A percentile compares a stretch with the other conserved stretches of the same genome.
These are phyloP conservation scores for Dictyostelium purpureum DNA, from an alignment of 78 protist species.

Conservation along the genomic window DNA sequence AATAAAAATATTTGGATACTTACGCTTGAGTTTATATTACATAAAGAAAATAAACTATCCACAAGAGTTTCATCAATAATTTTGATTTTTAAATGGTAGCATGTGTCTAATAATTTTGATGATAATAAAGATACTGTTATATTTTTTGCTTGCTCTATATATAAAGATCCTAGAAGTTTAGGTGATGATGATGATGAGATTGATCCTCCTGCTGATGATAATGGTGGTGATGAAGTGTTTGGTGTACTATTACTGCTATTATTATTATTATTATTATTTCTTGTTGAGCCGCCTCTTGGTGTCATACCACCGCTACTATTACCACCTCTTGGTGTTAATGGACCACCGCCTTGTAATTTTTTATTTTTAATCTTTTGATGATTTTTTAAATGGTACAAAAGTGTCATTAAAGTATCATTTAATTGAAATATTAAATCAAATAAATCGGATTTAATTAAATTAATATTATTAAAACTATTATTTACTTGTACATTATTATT, in stretches of 20 bases:
- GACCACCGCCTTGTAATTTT: slow-evolving; percentile 1
- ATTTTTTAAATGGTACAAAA: slow-evolving; percentile 51
- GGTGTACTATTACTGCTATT: not conserved
- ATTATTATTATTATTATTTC: not conserved
- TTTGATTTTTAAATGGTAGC: not conserved
- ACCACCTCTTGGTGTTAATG: not conserved
- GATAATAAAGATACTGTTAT: slow-evolving; percentile 3
- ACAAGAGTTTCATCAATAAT: not conserved
- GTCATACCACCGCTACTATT: not conserved
- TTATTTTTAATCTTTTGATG: slow-evolving; percentile 35
- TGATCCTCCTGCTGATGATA: no score
- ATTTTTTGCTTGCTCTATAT: slow-evolving; percentile 48
- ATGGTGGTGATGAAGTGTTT: not conserved
- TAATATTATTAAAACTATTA: not conserved
- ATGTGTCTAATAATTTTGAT: slow-evolving; percentile 16
- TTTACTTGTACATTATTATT: not conserved
- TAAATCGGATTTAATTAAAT: not conserved
- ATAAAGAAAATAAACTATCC: not conserved
- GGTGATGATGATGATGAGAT: not conserved
- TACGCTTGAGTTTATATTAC: not conserved
- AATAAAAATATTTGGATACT: not conserved
- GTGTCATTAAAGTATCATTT: not conserved
- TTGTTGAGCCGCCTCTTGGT: not conserved
- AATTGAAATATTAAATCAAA: slow-evolving; percentile 44
- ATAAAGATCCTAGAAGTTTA: not conserved